These are phyloP conservation scores for Dryas integrifolia DNA, from an alignment of 331 rosid genomes.

Conservation along the genomic window DNA sequence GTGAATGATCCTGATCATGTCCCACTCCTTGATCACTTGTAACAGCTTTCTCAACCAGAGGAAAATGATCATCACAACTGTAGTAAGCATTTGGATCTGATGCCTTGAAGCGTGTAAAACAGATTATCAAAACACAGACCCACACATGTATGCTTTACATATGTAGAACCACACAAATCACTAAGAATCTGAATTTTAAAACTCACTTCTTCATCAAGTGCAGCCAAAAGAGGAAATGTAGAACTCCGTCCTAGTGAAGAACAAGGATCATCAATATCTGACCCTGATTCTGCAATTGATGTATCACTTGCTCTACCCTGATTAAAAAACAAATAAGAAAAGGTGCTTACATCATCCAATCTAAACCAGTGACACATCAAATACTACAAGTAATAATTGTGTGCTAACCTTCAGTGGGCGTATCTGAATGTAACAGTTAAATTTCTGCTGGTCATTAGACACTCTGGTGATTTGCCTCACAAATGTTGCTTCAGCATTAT, in stretches of 20 bases:
- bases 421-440: slow-evolving; percentile 38
- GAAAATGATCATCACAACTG: slow-evolving; percentile 66
- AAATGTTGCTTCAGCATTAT: slow-evolving; percentile 53
- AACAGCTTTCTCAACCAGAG: slow-evolving; percentile 24
- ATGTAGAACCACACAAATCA: neutral
- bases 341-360: neutral
- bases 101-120: slow-evolving; percentile 38
- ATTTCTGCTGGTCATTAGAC: slow-evolving; percentile 40
- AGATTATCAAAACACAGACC: neutral
- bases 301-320: slow-evolving; percentile 63
- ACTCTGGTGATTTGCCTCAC: slow-evolving; percentile 56
- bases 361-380: neutral
- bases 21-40: slow-evolving; percentile 27
- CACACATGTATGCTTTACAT: neutral
- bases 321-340: slow-evolving; percentile 23
- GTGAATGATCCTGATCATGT: slow-evolving; percentile 29
- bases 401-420: slow-evolving; percentile 52
- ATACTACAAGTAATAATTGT: neutral
- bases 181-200: neutral
- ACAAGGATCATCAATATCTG: slow-evolving; percentile 61
- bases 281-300: slow-evolving; percentile 60
- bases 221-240: slow-evolving; percentile 50
- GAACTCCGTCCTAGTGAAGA: slow-evolving; percentile 48
- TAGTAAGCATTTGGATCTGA: slow-evolving; percentile 57
- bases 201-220: slow-evolving; percentile 77